A percentile compares a stretch with the other conserved stretches of the same genome.
These are phyloP conservation scores for Paramecium primaurelia DNA, from an alignment of 73 alveolate genomes.

Conservation along the genomic window DNA sequence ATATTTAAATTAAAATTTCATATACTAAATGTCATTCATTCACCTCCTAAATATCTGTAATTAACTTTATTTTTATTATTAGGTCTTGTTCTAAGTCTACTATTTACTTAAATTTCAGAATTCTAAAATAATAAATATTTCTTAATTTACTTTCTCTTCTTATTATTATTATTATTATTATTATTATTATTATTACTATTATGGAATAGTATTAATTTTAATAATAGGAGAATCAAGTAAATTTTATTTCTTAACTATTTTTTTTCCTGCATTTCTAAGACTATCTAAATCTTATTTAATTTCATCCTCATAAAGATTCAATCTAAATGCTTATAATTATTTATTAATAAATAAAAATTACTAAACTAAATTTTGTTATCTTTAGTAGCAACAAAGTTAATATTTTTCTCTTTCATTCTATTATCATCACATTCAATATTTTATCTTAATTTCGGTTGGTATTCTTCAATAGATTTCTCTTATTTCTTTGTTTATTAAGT, in stretches of 20 bases:
- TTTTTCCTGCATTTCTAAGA: constrained; percentile 2
- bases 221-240: neutral
- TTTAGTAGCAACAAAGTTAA: constrained; percentile 25
- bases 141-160: neutral
- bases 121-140: neutral
- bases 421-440: neutral
- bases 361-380: constrained; percentile 31
- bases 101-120: neutral
- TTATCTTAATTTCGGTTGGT: neutral
- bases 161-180: neutral
- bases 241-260: neutral
- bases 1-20: neutral
- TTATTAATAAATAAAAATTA: neutral
- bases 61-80: neutral
- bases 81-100: neutral
- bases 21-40: neutral
- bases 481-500: neutral
- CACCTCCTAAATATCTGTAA: constrained; percentile 30
- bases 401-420: constrained; percentile 23
- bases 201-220: neutral
- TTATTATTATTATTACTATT: neutral
- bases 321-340: neutral
- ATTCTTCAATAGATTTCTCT: neutral
- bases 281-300: neutral
- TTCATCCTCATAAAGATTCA: constrained; percentile 41